These are phyloP conservation scores for Smittium mucronatum DNA, from an alignment of 371 early-diverging fungal species.

Conservation along the genomic window DNA sequence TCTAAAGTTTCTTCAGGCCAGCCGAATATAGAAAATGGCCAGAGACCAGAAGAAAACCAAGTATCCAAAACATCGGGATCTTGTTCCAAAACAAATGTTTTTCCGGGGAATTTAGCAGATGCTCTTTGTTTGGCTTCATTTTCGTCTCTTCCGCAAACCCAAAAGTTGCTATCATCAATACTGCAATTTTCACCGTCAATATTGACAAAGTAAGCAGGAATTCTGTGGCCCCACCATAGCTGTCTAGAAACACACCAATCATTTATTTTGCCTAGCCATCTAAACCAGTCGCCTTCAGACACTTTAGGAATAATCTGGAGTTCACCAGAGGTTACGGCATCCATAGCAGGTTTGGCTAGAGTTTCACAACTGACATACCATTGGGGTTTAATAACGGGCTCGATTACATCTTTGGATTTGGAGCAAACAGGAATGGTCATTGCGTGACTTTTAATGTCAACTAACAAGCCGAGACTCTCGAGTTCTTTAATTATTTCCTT, in stretches of 20 bases:
- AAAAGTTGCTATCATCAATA: conserved; percentile 33
- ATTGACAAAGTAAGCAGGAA: conserved; percentile 94
- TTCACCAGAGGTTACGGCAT: conserved; percentile 75
- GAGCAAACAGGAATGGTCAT: conserved; percentile 81
- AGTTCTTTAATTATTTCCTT: conserved; percentile 74
- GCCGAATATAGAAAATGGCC: conserved; percentile 97
- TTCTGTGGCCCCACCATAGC: conserved; percentile 99
- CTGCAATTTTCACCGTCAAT: conserved; percentile 52
- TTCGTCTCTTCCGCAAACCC: conserved; percentile 80
- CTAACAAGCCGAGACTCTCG: conserved; percentile 77
- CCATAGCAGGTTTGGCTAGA: conserved; percentile 79
- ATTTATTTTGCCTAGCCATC: conserved; percentile 93
- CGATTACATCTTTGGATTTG: conserved; percentile 93
- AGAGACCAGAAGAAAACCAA: conserved; percentile 99
- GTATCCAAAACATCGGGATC: conserved; percentile 99
- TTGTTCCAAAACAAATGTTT: conserved; percentile 50
- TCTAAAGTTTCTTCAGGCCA: conserved; percentile 92
- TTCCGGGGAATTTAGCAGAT: conserved; percentile 53
- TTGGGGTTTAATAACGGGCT: conserved; percentile 97
- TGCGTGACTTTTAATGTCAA: conserved; percentile 75
- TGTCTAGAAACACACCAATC: conserved; percentile 99
- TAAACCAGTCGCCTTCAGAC: conserved; percentile 89
- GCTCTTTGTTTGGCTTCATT: conserved; percentile 71
- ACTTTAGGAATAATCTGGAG: conserved; percentile 82
- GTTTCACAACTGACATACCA: conserved; percentile 97